A percentile compares a stretch with the other conserved stretches of the same genome.
These are phyloP conservation scores for Colletotrichum endophyticum DNA, from an alignment of 2,329 filamentous ascomycete genomes.

Conservation along the genomic window DNA sequence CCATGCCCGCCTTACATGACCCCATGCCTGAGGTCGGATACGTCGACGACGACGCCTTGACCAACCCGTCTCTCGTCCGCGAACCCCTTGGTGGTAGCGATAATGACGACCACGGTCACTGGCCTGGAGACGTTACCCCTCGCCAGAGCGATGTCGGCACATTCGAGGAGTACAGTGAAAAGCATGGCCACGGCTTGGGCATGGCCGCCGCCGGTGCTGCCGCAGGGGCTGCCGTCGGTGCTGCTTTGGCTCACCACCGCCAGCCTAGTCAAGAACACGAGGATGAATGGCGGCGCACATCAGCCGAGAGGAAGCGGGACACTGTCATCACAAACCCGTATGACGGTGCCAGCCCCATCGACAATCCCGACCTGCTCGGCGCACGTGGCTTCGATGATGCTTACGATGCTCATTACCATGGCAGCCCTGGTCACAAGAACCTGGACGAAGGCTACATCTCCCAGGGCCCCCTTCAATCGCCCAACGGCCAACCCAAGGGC, in stretches of 20 bases:
- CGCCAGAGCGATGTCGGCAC: slow-evolving; percentile 32
- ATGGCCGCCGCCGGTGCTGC: slow-evolving; percentile 59
- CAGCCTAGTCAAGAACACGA: slow-evolving; percentile 63
- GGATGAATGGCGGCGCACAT: slow-evolving; percentile 68
- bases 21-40: slow-evolving; percentile 82
- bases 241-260: slow-evolving; percentile 53
- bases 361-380: slow-evolving; percentile 56
- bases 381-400: slow-evolving; percentile 39
- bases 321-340: slow-evolving; percentile 72
- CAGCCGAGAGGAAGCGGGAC: slow-evolving; percentile 68
- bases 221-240: slow-evolving; percentile 53
- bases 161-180: slow-evolving; percentile 30
- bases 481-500: slow-evolving; percentile 57
- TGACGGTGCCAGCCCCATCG: slow-evolving; percentile 67
- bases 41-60: slow-evolving; percentile 71
- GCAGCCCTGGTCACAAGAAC: slow-evolving; percentile 66
- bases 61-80: slow-evolving; percentile 84
- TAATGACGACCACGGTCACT: slow-evolving; percentile 30
- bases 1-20: slow-evolving; percentile 70
- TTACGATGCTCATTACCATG: slow-evolving; percentile 52
- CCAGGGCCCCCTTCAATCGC: slow-evolving; percentile 63
- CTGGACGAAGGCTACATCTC: slow-evolving; percentile 92
- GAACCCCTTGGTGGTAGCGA: slow-evolving; percentile 67
- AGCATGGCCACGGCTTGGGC: slow-evolving; percentile 37
- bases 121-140: slow-evolving; percentile 32